Percentiles rank a stretch among this genome's conserved stretches.
Conservation (phyloP, 805 yeast genomes). For the Maudiozyma barnettii region DNA sequence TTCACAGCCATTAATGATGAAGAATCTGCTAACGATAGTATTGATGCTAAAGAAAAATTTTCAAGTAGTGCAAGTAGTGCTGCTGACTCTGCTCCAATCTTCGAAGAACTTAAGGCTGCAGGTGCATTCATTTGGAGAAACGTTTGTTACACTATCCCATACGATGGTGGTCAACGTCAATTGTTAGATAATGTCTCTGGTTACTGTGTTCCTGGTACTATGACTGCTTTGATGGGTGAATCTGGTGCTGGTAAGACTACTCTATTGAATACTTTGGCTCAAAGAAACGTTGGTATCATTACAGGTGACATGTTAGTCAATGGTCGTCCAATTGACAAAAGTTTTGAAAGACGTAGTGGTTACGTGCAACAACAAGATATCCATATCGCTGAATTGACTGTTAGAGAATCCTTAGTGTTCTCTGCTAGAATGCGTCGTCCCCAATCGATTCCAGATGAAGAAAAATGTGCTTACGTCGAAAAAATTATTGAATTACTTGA, state of each 20-base stretch:
- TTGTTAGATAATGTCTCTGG: conserved; percentile 57
- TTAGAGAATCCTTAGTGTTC: conserved; percentile 58
- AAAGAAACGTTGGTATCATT: conserved; percentile 56
- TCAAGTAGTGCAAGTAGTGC: conserved; percentile 5
- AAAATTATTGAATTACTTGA: conserved; percentile 45
- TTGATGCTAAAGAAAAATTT: conserved; percentile 9
- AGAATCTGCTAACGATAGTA: conserved; percentile 11
- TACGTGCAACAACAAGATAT: conserved; percentile 69
- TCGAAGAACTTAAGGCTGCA: conserved; percentile 23
- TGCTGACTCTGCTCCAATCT: conserved; percentile 3
- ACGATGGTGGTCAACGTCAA: conserved; percentile 45
- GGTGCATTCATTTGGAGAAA: conserved; percentile 65
- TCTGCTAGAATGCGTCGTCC: conserved; percentile 60
- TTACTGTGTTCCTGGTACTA: conserved; percentile 66
- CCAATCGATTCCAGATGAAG: conserved; percentile 35
- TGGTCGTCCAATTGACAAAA: conserved; percentile 42
- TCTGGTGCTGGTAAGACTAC: conserved; percentile 77
- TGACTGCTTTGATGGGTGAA: conserved; percentile 66
- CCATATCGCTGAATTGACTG: conserved; percentile 52
- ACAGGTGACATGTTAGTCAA: conserved; percentile 53
- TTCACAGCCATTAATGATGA: conserved; percentile 9
- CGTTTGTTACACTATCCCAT: conserved; percentile 55
- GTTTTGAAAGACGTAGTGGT: conserved; percentile 51
- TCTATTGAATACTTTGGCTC: conserved; percentile 53
- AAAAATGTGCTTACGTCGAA: conserved; percentile 56